A percentile compares a stretch with the other conserved stretches of the same genome.
phyloP scores from a whole-genome alignment of 108 stramenopile genomes.

The Mediolabrus comicus region DNA sequence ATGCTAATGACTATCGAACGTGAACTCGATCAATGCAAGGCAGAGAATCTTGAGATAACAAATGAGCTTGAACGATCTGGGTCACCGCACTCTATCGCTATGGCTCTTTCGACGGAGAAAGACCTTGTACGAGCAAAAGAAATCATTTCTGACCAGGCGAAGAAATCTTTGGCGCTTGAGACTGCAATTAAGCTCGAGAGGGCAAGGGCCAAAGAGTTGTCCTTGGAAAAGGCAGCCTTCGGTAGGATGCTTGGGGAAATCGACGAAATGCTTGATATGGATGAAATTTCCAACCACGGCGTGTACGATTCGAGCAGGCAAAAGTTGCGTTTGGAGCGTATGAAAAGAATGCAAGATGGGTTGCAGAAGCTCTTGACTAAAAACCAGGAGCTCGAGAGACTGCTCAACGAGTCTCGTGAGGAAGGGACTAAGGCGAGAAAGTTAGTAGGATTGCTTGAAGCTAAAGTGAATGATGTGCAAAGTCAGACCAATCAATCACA shows the following conservation, averaged over 20 bases:
- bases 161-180: constrained; percentile 4
- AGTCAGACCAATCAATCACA: constrained; percentile 3
- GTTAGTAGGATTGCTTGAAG: neutral
- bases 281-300: neutral
- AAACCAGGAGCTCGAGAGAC: neutral
- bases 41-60: neutral
- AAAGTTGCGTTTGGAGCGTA: constrained; percentile 7
- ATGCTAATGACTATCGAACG: neutral
- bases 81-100: too few relatives aligned
- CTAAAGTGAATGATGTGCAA: constrained; percentile 2
- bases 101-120: neutral
- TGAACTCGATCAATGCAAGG: neutral
- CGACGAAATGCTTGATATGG: constrained; percentile 8
- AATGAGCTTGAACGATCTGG: constrained; percentile 2
- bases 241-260: neutral
- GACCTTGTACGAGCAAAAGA: constrained; percentile 6
- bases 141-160: constrained; percentile 4
- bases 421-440: neutral
- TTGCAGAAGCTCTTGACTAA: constrained; percentile 1
- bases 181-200: constrained; percentile 1
- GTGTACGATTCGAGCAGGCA: neutral
- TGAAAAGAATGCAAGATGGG: constrained; percentile 16
- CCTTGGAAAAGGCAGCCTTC: neutral
- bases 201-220: neutral
- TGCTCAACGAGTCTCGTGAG: constrained; percentile 11